Conservation (phyloP, 257 asterid genomes). For the Rauvolfia tetraphylla region DNA sequence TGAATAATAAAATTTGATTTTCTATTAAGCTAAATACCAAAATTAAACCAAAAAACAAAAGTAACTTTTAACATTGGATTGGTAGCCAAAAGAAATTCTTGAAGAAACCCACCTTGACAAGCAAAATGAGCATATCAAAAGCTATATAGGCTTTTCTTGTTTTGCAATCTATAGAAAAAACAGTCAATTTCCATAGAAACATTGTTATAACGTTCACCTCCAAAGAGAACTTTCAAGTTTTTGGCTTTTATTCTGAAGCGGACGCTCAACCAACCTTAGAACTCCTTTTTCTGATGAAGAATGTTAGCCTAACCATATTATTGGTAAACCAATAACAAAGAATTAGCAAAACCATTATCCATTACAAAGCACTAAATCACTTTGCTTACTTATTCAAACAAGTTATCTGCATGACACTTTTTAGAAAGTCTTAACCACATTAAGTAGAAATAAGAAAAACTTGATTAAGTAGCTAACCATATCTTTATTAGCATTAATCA, state of each 20-base stretch:
- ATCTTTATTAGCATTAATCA: not conserved
- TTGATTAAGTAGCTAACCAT: not conserved
- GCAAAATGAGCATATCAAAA: not conserved
- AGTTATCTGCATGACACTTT: not conserved
- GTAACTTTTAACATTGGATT: not conserved
- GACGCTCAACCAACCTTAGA: slow-evolving; percentile 49
- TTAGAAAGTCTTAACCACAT: not conserved
- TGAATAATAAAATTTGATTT: too few species aligned
- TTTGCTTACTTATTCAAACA: not conserved
- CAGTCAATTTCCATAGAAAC: too few species aligned
- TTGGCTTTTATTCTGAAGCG: slow-evolving; percentile 25
- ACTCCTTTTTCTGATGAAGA: slow-evolving; percentile 26
- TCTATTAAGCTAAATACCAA: too few species aligned
- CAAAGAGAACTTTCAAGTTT: not conserved
- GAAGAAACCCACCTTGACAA: slow-evolving; percentile 1
- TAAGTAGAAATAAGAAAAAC: not conserved
- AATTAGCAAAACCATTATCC: not conserved
- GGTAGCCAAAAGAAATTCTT: not conserved
- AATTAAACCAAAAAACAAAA: too few species aligned
- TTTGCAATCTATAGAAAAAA: not conserved
- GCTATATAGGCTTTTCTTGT: slow-evolving; percentile 1
- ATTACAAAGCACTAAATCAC: not conserved
- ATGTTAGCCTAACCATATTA: slow-evolving; percentile 41
- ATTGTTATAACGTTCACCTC: slow-evolving; percentile 13
- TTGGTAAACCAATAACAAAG: slow-evolving; percentile 36